phyloP scores from a whole-genome alignment of 306 rosid genomes.

The Herpetospermum pedunculosum region DNA sequence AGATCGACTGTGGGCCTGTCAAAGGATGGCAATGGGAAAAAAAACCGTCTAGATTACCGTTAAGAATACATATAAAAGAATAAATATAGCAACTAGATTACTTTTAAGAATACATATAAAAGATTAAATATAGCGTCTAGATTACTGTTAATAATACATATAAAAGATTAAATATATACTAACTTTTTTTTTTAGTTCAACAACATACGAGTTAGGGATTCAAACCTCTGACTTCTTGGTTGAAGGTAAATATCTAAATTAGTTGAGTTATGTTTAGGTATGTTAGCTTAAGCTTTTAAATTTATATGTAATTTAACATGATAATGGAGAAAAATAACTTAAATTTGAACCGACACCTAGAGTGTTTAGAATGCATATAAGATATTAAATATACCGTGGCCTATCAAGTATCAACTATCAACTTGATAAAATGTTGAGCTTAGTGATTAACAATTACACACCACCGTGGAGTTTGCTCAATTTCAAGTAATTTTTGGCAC shows the following conservation, averaged over 20 bases:
- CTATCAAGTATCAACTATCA: not conserved
- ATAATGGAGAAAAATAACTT: not conserved
- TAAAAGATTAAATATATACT: too few species aligned
- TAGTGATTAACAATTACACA: not conserved
- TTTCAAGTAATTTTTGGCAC: not conserved
- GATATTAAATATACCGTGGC: not conserved
- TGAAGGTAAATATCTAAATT: too few species aligned
- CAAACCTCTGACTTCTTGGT: too few species aligned
- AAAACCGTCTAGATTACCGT: not conserved
- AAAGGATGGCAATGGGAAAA: not conserved
- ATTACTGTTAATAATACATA: too few species aligned
- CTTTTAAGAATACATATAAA: not conserved
- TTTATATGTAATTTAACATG: not conserved
- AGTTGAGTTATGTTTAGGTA: too few species aligned
- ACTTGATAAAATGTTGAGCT: not conserved
- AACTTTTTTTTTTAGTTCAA: too few species aligned
- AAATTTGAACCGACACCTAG: not conserved
- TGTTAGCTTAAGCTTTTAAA: not conserved
- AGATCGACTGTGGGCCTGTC: conserved; percentile 34
- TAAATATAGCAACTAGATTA: not conserved
- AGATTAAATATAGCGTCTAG: not conserved
- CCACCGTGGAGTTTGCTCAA: not conserved
- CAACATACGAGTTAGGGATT: too few species aligned
- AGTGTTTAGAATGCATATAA: not conserved
- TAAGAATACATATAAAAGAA: not conserved